phyloP scores from a whole-genome alignment of 306 rosid species.

The Vicia sativa region DNA sequence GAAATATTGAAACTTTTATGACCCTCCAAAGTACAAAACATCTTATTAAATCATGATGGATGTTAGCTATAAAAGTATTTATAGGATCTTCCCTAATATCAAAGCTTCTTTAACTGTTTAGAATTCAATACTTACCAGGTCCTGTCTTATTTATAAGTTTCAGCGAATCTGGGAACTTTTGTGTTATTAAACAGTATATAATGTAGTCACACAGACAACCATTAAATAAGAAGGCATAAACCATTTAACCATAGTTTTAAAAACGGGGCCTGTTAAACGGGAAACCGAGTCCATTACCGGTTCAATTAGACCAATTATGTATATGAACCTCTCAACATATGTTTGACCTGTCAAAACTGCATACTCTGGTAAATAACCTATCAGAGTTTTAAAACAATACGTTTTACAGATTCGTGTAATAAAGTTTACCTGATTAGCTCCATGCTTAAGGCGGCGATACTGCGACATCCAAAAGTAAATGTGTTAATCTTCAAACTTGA shows the following conservation, averaged over 20 bases:
- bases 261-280: too few relatives aligned
- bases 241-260: neutral
- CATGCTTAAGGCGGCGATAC: constrained; percentile 99
- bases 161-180: constrained; percentile 9
- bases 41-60: constrained; percentile 15
- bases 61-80: constrained; percentile 18
- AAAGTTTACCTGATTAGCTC: constrained; percentile 77
- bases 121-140: constrained; percentile 21
- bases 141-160: constrained; percentile 13
- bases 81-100: constrained; percentile 1
- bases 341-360: too few relatives aligned
- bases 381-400: too few relatives aligned
- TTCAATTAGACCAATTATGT: too few relatives aligned
- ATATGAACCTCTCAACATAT: too few relatives aligned
- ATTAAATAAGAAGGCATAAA: constrained; percentile 26
- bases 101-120: constrained; percentile 23
- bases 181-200: constrained; percentile 21
- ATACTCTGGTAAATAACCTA: too few relatives aligned
- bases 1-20: constrained; percentile 18
- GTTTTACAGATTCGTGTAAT: constrained; percentile 21
- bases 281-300: too few relatives aligned
- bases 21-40: constrained; percentile 24
- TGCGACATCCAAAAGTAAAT: constrained; percentile 49
- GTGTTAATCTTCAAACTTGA: constrained; percentile 39
- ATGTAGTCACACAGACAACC: constrained; percentile 7